Base-by-base conservation (phyloP, 129 eudicot species). In the Saussurea involucrata region DNA sequence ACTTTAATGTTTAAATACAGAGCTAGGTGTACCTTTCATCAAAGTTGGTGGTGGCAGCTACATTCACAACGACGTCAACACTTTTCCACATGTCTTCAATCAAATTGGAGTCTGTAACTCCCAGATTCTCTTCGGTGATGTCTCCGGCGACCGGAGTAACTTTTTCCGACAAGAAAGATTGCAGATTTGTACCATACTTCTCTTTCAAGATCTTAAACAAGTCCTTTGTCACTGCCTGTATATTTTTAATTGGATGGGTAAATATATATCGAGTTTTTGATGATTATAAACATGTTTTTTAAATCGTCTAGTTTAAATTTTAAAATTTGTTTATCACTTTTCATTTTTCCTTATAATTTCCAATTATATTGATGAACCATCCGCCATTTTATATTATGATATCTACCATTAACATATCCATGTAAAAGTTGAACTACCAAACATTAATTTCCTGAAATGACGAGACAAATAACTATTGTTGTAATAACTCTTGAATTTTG, bases 31-130 rank as follows among this genome's bases (percentile, higher is more conserved):
- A 92, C 97, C 97, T 85, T 36, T 92, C 92, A 60, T 89, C 87
- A 60, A 92, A 92, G 64, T 79, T 92, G 79, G 97, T 92, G 34
- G 89, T 87, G 60, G 95, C 97, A 61, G 97, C 97, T 72, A 83
- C 86, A 70, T 89, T 89, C 12, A 92, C 88, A 71, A 92, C 83
- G 20, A 89, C 78, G 24, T 92, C 95, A 36, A 89, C 67, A 29
- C 80, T 53, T 79, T 28, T 69, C 76, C 77, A 82, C 77, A 90
- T 82, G 31, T 86, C 85, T 22, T 86, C 55, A 13, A 71, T 60
- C 72, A 84, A 57, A 11, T 80, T 9, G n/a, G 66, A 21, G 63
- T 88, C 89, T 49, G 73, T 40, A n/a, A 87, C 53, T n/a, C 92
- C 96, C 66, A 90, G 60, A 60, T 86, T 78, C 24, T 84, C 91